phyloP scores from a whole-genome alignment of 2,329 filamentous ascomycete genomes.

The Beauveria bassiana region DNA sequence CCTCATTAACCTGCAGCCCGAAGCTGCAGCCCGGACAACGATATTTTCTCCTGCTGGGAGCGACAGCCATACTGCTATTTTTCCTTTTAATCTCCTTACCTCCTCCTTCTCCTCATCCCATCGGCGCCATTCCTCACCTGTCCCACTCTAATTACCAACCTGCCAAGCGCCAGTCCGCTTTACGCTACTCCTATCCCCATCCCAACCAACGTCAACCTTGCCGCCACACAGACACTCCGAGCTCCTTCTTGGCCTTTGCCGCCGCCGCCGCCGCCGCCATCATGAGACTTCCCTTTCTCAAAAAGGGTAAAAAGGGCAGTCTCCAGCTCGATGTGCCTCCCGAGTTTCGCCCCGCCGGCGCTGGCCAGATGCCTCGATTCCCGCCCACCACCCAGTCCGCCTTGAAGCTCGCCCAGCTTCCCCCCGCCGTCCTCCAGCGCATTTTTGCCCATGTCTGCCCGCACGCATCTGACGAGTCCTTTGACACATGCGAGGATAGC shows the following conservation, averaged over 20 bases:
- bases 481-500: slow-evolving; percentile 76
- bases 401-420: slow-evolving; percentile 45
- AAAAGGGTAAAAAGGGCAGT: slow-evolving; percentile 30
- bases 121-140: neutral
- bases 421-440: slow-evolving; percentile 59
- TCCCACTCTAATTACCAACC: neutral
- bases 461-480: slow-evolving; percentile 68
- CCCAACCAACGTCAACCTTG: neutral
- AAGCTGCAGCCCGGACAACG: no score
- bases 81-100: neutral
- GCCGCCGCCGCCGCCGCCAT: slow-evolving; percentile 11
- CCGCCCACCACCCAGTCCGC: slow-evolving; percentile 35
- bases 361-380: slow-evolving; percentile 21
- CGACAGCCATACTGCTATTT: neutral
- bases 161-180: slow-evolving; percentile 3
- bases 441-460: slow-evolving; percentile 82
- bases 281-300: slow-evolving; percentile 31
- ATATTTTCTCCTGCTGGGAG: neutral
- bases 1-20: no score
- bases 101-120: neutral
- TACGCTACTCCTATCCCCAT: neutral
- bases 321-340: slow-evolving; percentile 21
- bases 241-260: neutral
- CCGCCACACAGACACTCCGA: neutral
- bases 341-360: slow-evolving; percentile 22